Evolutionary conservation across 768 basidiomycete species (phyloP).

Genomic region (Lactarius akahatsu): DNA sequence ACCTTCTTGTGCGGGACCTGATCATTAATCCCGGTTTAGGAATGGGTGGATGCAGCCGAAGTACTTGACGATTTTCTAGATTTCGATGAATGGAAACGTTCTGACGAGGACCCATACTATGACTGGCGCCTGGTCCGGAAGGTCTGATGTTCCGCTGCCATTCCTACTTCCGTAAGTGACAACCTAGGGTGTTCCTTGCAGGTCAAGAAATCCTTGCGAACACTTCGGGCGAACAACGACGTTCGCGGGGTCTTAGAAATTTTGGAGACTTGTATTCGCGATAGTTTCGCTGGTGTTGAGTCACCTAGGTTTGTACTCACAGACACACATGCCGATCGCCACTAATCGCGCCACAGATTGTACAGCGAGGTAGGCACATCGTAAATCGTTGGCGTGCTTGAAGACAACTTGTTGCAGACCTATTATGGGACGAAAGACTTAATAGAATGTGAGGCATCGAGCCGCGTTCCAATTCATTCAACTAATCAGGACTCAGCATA

Average conservation of each 20-base stretch:
- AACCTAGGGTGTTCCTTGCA: conserved; percentile 30
- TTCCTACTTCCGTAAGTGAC: not conserved
- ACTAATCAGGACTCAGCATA: conserved; percentile 53
- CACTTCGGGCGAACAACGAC: conserved; percentile 73
- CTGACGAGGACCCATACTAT: conserved; percentile 87
- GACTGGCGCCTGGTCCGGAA: conserved; percentile 87
- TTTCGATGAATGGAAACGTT: conserved; percentile 87
- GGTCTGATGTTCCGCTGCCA: conserved; percentile 39
- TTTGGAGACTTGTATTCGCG: conserved; percentile 84
- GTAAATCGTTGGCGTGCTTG: conserved; percentile 5
- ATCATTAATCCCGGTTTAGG: conserved; percentile 40
- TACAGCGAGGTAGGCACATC: conserved; percentile 71
- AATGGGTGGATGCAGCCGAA: conserved; percentile 85
- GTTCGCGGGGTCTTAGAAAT: conserved; percentile 85
- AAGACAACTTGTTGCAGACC: conserved; percentile 50
- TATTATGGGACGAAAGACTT: conserved; percentile 89
- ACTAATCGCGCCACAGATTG: conserved; percentile 47
- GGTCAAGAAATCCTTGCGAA: conserved; percentile 74
- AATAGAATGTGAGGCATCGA: conserved; percentile 65
- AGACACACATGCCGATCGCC: conserved; percentile 15
- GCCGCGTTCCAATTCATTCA: conserved; percentile 19
- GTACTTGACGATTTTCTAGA: conserved; percentile 78
- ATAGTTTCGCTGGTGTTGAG: conserved; percentile 93
- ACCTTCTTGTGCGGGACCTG: not conserved
- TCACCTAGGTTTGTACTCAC: conserved; percentile 55